These are phyloP conservation scores for Collybia sordida DNA, from an alignment of 768 basidiomycete species.

Conservation along the genomic window DNA sequence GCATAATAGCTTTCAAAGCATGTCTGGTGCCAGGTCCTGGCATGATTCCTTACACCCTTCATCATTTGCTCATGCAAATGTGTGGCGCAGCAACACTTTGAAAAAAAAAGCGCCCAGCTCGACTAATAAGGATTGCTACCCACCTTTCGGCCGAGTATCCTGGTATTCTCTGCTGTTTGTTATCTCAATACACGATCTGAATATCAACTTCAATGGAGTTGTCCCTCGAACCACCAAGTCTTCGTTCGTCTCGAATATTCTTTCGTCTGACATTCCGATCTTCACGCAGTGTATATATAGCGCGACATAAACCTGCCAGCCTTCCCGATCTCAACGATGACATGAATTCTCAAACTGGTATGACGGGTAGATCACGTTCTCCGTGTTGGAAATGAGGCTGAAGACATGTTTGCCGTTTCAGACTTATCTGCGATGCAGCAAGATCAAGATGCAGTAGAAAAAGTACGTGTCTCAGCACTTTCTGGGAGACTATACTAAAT, in stretches of 20 bases:
- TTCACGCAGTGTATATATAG: constrained; percentile 5
- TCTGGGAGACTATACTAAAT: background rate
- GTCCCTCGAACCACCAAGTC: constrained; percentile 5
- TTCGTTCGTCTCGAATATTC: constrained; percentile 11
- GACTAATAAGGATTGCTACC: background rate
- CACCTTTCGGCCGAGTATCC: background rate
- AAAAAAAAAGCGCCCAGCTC: background rate
- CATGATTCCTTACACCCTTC: no score
- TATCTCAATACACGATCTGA: background rate
- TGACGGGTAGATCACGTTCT: constrained; percentile 5
- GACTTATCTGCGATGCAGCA: constrained; percentile 8
- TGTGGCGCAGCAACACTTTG: no score
- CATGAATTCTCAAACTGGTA: constrained; percentile 2
- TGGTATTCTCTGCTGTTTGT: background rate
- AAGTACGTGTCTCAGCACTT: constrained; percentile 11
- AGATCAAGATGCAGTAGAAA: constrained; percentile 23
- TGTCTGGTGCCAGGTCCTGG: no score
- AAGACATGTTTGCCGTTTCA: background rate
- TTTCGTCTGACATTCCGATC: background rate
- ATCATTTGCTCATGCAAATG: no score
- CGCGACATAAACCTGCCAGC: constrained; percentile 10
- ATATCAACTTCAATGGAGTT: background rate
- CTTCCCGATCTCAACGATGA: constrained; percentile 16
- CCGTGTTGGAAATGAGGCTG: background rate
- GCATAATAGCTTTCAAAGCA: no score